Base-by-base conservation (phyloP, 768 basidiomycete genomes). In the Amanita fuliginea region DNA sequence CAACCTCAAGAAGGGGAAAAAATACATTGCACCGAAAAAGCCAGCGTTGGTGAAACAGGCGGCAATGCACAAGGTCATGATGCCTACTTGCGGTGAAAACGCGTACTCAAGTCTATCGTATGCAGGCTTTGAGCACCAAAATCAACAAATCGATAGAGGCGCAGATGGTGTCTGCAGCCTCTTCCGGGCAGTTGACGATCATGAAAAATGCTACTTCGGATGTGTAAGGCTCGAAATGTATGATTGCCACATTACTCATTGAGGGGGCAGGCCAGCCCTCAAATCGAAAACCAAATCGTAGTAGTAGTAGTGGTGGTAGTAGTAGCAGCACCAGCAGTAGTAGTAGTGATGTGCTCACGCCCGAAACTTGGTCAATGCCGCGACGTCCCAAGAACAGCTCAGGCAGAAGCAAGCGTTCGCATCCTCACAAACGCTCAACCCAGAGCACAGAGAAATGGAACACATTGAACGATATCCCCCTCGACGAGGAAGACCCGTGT, bases 121-220 rank as follows among this genome's bases (percentile, higher is more conserved):
- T 26, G 14, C 60, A 95, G 92, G 72, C 79, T 59, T 73, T 96
- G 55, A 85, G 85, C 52, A 85, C 90, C 46, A 93, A 92, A 68
- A 93, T 96, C 61, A 91, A 87, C 63, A 82, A 80, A 63, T 88
- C 86, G 18, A 93, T 97, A 58, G 93, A 97, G 63, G 74, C 77
- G 48, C 92, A 94, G 65, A 90, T 93, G 81, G 86, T 90, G 10
- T 70, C 80, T 43, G 91, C 91, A 6, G 93, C 93, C 3, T 91
- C 88, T 4, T 72, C 81, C 37, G 93, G 93, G 34, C 91, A 89
- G 63, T 72, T 97, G 53, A 89, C 89, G 24, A 92, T 97, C 62
- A 91, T 97, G 91, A 88, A 86, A 67, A 77, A 82, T 53, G 64
- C 67, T 11, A 70, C 64, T 16, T 61, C 71, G 34, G 74, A 78